These are phyloP conservation scores for Metarhizium robertsii DNA, from an alignment of 2,329 filamentous ascomycete species.

Conservation along the genomic window DNA sequence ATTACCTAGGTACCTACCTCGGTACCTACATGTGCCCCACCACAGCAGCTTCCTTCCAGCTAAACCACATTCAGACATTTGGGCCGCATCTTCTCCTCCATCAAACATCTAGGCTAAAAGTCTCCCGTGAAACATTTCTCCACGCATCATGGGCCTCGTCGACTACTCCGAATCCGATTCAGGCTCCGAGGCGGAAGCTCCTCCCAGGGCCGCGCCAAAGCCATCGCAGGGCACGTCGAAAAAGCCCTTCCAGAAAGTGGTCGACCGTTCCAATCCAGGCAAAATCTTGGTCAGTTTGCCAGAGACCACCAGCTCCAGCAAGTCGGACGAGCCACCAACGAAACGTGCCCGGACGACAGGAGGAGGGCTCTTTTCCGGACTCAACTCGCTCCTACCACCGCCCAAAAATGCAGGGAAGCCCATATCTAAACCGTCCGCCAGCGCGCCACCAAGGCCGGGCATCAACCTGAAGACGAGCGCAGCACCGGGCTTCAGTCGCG, in stretches of 20 bases:
- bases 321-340: conserved; percentile 40
- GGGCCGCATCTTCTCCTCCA: no score
- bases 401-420: conserved; percentile 54
- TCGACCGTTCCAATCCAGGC: conserved; percentile 70
- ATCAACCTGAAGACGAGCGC: conserved; percentile 75
- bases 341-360: conserved; percentile 56
- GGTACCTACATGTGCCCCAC: background rate
- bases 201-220: conserved; percentile 20
- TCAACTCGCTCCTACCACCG: conserved; percentile 78
- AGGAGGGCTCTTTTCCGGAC: conserved; percentile 62
- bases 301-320: conserved; percentile 27
- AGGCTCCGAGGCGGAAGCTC: conserved; percentile 43
- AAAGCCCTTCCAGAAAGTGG: conserved; percentile 65
- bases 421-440: conserved; percentile 12
- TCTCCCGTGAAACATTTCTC: background rate
- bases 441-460: conserved; percentile 22
- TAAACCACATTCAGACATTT: background rate
- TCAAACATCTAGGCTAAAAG: background rate
- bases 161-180: conserved; percentile 77
- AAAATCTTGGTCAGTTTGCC: conserved; percentile 80
- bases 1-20: no score
- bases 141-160: conserved; percentile 61
- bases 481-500: conserved; percentile 70
- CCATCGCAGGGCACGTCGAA: conserved; percentile 27
- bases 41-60: no score